Evolutionary conservation across 306 rosid species (phyloP), one percentile per base, ranked within the genome.

Genomic region (Rosa chinensis): DNA sequence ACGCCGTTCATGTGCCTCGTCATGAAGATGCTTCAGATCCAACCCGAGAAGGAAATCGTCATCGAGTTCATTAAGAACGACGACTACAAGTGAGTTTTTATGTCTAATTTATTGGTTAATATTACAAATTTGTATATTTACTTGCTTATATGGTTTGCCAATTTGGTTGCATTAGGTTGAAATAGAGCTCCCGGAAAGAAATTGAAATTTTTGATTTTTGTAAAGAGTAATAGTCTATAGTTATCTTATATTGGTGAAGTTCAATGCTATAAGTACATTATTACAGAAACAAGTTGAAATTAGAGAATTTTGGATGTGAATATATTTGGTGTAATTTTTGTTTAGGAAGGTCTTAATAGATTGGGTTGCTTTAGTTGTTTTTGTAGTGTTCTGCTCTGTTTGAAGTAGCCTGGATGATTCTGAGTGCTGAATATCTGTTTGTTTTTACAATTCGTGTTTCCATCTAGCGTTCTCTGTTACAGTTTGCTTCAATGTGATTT

Each of bases 1-100:
- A 87, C 99, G 14, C 98, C 98, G 0, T 93, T 96, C 88, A 93
- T 96, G 92, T 93, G 98, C 85, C 99, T 93, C 25, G 91, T 93
- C 58, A 90, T 88, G 97, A 93, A 96, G 90, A 96, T 93, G 99
- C 94, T 96, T 75, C 99, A 93, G 90, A 96, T 96, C 82, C 98
- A 96, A 74, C 99, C 99, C 3, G 96, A 93, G 93, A 96, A 96
- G 87, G 98, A 96, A 81, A 96, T 93, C 76, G 96, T 96, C 50
- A 96, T 93, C 77, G 99, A 96, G 86, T 96, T 96, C 79, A 93
- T 96, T 2, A 91, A 91, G 78, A 96, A 93, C 81, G 98, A 96
- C 68, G 98, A 96, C 64, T 96, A 96, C 93, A 93, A 95, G 94
- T 92, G 83, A 4, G 44, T 43, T 55, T 70, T 25, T 20, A 23